phyloP scores from a whole-genome alignment of 2,329 filamentous ascomycete genomes.

The Canariomyces notabilis region DNA sequence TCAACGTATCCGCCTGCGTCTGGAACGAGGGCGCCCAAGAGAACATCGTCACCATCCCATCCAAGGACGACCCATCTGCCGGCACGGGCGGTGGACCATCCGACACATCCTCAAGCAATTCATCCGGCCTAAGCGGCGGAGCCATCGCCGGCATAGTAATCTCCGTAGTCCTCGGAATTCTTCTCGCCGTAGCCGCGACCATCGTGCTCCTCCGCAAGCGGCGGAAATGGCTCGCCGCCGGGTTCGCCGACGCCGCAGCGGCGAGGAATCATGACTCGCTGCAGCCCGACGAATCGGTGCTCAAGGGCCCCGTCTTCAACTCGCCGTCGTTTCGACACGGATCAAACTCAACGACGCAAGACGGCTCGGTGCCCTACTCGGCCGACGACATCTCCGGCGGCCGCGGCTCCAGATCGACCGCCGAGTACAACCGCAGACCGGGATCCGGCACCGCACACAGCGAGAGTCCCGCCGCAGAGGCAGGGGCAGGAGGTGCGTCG shows the following conservation, averaged over 20 bases:
- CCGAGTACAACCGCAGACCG: conserved; percentile 9
- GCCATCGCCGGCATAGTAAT: conserved; percentile 28
- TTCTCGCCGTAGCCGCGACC: conserved; percentile 16
- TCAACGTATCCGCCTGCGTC: conserved; percentile 36
- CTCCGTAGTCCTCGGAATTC: conserved; percentile 16
- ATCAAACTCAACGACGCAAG: conserved; percentile 19
- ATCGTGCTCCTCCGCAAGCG: conserved; percentile 23
- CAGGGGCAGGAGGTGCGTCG: too few species aligned
- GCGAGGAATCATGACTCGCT: conserved; percentile 22
- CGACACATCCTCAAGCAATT: neutral
- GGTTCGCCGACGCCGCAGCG: conserved; percentile 17
- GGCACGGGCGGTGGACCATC: neutral
- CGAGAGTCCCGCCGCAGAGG: neutral
- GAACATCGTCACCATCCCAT: conserved; percentile 30
- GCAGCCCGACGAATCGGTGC: conserved; percentile 24
- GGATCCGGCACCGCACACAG: conserved; percentile 6
- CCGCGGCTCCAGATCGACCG: conserved; percentile 11
- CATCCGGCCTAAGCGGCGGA: conserved; percentile 21
- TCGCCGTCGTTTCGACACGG: conserved; percentile 10
- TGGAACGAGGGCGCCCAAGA: conserved; percentile 32
- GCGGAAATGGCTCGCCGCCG: conserved; percentile 20
- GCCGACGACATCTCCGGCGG: conserved; percentile 20
- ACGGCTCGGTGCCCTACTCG: conserved; percentile 23
- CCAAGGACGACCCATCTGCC: conserved; percentile 14
- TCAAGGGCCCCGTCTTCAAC: conserved; percentile 31